phyloP scores from a whole-genome alignment of 768 basidiomycete genomes.

The Termitomyces bulborhizus region DNA sequence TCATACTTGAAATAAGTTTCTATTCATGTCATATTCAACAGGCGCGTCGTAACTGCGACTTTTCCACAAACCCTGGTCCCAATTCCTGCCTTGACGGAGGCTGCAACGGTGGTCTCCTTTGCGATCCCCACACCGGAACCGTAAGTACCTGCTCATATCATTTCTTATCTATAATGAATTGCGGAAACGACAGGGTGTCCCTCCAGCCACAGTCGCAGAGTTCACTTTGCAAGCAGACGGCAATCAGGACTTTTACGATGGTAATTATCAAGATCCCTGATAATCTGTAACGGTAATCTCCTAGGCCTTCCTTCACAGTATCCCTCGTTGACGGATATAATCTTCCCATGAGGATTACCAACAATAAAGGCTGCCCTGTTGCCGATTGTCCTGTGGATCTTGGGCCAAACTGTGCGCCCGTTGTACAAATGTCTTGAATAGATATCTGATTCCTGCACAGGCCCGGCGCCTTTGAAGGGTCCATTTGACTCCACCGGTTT shows the following conservation, averaged over 20 bases:
- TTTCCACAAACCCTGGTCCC: constrained; percentile 44
- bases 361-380: constrained; percentile 38
- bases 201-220: constrained; percentile 65
- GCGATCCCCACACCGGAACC: constrained; percentile 46
- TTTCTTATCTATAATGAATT: neutral
- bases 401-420: constrained; percentile 37
- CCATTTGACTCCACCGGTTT: constrained; percentile 41
- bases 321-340: constrained; percentile 58
- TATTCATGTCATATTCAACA: constrained; percentile 18
- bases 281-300: neutral
- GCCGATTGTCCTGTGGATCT: constrained; percentile 51
- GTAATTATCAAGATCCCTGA: constrained; percentile 20
- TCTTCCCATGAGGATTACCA: constrained; percentile 47
- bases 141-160: constrained; percentile 18
- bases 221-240: constrained; percentile 47
- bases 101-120: constrained; percentile 63
- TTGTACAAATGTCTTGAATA: neutral
- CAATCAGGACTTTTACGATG: constrained; percentile 53
- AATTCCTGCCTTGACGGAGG: constrained; percentile 61
- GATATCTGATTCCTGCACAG: constrained; percentile 6
- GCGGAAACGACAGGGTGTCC: constrained; percentile 37
- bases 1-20: neutral
- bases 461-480: constrained; percentile 40
- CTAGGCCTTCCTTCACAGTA: constrained; percentile 22
- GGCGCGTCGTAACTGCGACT: constrained; percentile 63